Conservation (phyloP, 495 filamentous ascomycete genomes). For the Aspergillus steynii region DNA sequence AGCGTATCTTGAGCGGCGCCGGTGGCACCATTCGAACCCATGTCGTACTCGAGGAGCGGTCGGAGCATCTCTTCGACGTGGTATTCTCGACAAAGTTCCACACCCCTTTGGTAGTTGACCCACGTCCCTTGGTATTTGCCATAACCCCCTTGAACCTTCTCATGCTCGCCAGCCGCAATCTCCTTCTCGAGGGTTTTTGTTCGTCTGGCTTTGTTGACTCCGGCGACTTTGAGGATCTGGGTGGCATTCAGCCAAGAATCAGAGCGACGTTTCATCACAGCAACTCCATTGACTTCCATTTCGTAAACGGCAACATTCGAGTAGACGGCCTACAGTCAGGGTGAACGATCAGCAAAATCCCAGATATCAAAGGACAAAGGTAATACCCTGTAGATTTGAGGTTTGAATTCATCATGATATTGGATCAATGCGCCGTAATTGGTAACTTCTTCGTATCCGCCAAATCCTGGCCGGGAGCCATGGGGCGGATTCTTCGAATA, state of each 20-base stretch:
- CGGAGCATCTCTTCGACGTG: constrained; percentile 85
- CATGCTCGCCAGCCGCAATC: constrained; percentile 91
- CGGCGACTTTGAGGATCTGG: constrained; percentile 93
- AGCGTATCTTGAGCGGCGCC: constrained; percentile 59
- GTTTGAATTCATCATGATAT: constrained; percentile 56
- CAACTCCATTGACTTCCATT: constrained; percentile 89
- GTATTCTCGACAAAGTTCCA: constrained; percentile 92
- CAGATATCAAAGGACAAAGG: not conserved
- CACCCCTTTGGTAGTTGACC: constrained; percentile 87
- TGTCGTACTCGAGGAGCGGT: constrained; percentile 86
- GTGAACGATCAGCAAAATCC: constrained; percentile 5
- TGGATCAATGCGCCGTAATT: constrained; percentile 48
- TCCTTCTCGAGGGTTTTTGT: constrained; percentile 98
- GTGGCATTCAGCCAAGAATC: constrained; percentile 95
- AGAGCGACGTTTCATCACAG: constrained; percentile 89
- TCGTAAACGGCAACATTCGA: constrained; percentile 95
- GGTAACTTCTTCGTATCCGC: constrained; percentile 50
- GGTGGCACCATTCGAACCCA: constrained; percentile 72
- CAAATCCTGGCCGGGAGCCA: constrained; percentile 37
- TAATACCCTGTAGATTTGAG: constrained; percentile 76
- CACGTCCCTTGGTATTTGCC: constrained; percentile 99
- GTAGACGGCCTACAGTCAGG: constrained; percentile 72
- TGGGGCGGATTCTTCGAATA: constrained; percentile 39
- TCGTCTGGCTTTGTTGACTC: constrained; percentile 92
- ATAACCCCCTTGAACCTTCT: constrained; percentile 98